Conservation (phyloP, 805 yeast genomes). For the Wickerhamia fluorescens region DNA sequence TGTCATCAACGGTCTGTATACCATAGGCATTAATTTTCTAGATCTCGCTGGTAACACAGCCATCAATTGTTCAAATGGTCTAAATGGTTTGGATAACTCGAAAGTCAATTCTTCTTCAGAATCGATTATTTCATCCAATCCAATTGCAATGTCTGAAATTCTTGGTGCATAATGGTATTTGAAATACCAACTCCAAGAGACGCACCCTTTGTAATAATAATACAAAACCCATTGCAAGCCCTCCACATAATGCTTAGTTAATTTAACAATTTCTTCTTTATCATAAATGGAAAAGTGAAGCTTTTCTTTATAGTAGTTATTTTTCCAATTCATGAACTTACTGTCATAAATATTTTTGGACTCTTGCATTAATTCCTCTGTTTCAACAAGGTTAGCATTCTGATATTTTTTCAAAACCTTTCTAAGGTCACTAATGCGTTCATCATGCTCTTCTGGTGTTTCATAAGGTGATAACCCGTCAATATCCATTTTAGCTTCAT, state of each 20-base stretch:
- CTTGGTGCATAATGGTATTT: slow-evolving; percentile 90
- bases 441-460: slow-evolving; percentile 55
- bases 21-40: slow-evolving; percentile 64
- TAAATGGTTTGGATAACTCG: slow-evolving; percentile 70
- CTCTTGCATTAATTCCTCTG: slow-evolving; percentile 42
- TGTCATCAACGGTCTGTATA: slow-evolving; percentile 76
- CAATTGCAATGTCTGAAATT: slow-evolving; percentile 76
- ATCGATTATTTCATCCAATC: slow-evolving; percentile 49
- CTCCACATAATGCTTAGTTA: slow-evolving; percentile 78
- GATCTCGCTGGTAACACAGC: slow-evolving; percentile 96
- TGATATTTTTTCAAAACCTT: slow-evolving; percentile 58
- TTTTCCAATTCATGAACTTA: slow-evolving; percentile 78
- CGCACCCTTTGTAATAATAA: slow-evolving; percentile 85
- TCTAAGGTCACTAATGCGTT: slow-evolving; percentile 45
- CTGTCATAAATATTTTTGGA: slow-evolving; percentile 57
- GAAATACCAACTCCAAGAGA: slow-evolving; percentile 95
- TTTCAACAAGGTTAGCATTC: slow-evolving; percentile 55
- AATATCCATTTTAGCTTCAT: slow-evolving; percentile 56
- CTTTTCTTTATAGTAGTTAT: slow-evolving; percentile 77
- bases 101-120: slow-evolving; percentile 41
- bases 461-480: slow-evolving; percentile 70
- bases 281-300: slow-evolving; percentile 61
- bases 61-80: slow-evolving; percentile 94
- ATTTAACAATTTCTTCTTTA: slow-evolving; percentile 48
- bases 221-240: slow-evolving; percentile 96